Conservation (phyloP, 2,329 filamentous ascomycete genomes). For the Cladophialophora immunda region DNA sequence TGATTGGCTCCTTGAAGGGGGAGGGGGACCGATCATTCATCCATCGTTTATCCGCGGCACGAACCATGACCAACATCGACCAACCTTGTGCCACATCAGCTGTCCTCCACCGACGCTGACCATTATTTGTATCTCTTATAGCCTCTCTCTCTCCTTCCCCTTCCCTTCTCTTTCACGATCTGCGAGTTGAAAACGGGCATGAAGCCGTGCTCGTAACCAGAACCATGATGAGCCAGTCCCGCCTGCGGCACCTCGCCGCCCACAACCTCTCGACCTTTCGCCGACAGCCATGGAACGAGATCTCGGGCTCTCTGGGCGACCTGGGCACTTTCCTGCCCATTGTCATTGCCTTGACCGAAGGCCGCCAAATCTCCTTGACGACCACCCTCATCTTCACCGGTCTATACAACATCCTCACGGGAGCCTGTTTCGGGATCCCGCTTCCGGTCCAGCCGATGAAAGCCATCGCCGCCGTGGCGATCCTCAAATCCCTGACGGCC, state of each 20-base stretch:
- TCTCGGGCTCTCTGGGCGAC: conserved; percentile 89
- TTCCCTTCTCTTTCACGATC: not conserved
- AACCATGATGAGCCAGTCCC: conserved; percentile 16
- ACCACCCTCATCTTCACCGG: conserved; percentile 88
- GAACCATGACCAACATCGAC: not conserved
- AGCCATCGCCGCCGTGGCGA: conserved; percentile 91
- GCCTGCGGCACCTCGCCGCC: conserved; percentile 24
- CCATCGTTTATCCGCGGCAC: conserved; percentile 10
- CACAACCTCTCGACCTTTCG: conserved; percentile 67
- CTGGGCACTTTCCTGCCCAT: conserved; percentile 89
- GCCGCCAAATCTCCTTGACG: conserved; percentile 80
- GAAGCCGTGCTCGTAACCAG: not conserved
- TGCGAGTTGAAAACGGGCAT: not conserved
- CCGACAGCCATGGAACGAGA: conserved; percentile 71
- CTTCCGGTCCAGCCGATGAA: conserved; percentile 90
- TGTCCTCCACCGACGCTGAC: conserved; percentile 2
- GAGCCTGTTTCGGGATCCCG: conserved; percentile 83
- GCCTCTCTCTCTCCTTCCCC: not conserved
- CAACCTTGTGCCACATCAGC: conserved; percentile 2
- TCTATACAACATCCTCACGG: conserved; percentile 84
- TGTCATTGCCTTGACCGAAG: conserved; percentile 82
- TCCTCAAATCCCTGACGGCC: conserved; percentile 71
- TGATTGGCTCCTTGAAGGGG: not conserved
- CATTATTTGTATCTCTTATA: conserved; percentile 5
- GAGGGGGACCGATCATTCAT: conserved; percentile 6